Conservation (phyloP, 1,139 yeast species). For the Blastobotrys aristatus region DNA sequence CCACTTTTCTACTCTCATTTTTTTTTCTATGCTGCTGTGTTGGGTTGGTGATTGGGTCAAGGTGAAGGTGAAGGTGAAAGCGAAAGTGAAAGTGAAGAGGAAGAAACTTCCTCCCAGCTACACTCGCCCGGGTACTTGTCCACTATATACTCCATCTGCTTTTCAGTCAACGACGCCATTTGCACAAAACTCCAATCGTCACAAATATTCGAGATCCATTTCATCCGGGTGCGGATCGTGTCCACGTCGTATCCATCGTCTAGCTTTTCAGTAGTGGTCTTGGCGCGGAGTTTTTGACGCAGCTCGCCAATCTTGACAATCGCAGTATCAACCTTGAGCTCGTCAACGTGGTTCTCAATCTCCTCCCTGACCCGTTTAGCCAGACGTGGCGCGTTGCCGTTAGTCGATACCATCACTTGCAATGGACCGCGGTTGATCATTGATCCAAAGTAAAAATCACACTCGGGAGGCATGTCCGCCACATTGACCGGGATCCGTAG, state of each 20-base stretch:
- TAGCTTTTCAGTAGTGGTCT: constrained; percentile 20
- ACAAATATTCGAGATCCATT: constrained; percentile 63
- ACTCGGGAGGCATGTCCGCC: constrained; percentile 76
- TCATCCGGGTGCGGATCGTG: constrained; percentile 61
- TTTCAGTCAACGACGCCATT: constrained; percentile 45
- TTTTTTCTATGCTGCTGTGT: neutral
- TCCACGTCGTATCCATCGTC: constrained; percentile 44
- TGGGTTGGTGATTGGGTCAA: neutral
- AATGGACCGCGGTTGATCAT: constrained; percentile 71
- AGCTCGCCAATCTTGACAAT: constrained; percentile 59
- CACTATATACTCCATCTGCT: constrained; percentile 27
- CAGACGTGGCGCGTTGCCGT: constrained; percentile 76
- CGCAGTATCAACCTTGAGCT: constrained; percentile 41
- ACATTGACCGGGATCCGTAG: constrained; percentile 63
- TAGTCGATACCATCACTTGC: constrained; percentile 79
- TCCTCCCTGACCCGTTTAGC: constrained; percentile 61
- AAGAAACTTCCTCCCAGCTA: constrained; percentile 5
- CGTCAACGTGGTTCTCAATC: constrained; percentile 41
- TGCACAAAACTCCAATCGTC: constrained; percentile 55
- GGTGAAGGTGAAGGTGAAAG: neutral
- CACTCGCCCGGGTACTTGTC: constrained; percentile 23
- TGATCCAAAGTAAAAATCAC: constrained; percentile 85
- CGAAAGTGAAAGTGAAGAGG: too few species aligned
- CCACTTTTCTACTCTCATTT: constrained; percentile 3
- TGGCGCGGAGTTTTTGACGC: constrained; percentile 48